These are phyloP conservation scores for Plasmodium cynomolgi DNA, from an alignment of 169 alveolate genomes.

Conservation along the genomic window DNA sequence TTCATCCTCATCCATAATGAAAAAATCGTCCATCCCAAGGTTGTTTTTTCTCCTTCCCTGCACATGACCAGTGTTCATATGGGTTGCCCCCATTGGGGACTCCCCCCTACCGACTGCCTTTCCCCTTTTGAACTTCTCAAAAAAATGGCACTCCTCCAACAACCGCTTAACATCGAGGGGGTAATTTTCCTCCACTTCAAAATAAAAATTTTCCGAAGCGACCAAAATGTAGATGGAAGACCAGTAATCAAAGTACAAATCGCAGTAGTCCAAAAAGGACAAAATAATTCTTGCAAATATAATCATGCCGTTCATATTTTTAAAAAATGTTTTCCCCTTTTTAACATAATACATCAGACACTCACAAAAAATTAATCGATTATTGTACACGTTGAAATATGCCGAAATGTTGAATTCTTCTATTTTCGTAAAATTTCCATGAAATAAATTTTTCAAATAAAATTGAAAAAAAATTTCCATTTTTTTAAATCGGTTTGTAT, in stretches of 20 bases:
- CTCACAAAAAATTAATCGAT: conserved; percentile 54
- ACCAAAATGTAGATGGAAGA: conserved; percentile 54
- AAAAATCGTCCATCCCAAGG: neutral
- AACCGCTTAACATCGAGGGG: neutral
- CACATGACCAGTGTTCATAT: neutral
- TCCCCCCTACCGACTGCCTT: neutral
- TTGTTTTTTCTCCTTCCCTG: neutral
- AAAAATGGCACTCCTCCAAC: conserved; percentile 7
- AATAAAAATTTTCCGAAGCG: conserved; percentile 61
- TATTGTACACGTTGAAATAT: conserved; percentile 28
- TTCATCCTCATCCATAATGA: conserved; percentile 1
- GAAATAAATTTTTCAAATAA: conserved; percentile 42
- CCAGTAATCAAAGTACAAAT: conserved; percentile 55
- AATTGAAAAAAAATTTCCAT: conserved; percentile 50
- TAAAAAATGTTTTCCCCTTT: conserved; percentile 8
- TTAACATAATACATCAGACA: conserved; percentile 47
- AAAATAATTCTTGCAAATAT: conserved; percentile 68
- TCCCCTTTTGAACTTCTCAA: neutral
- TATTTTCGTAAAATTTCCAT: conserved; percentile 23
- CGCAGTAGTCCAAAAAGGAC: conserved; percentile 45
- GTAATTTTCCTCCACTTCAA: conserved; percentile 18
- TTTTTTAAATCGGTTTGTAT: conserved; percentile 30
- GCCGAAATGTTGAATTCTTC: conserved; percentile 21
- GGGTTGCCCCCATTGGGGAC: neutral
- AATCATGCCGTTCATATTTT: conserved; percentile 1